These are phyloP conservation scores for Linum tenue DNA, from an alignment of 345 rosid species.

Conservation along the genomic window DNA sequence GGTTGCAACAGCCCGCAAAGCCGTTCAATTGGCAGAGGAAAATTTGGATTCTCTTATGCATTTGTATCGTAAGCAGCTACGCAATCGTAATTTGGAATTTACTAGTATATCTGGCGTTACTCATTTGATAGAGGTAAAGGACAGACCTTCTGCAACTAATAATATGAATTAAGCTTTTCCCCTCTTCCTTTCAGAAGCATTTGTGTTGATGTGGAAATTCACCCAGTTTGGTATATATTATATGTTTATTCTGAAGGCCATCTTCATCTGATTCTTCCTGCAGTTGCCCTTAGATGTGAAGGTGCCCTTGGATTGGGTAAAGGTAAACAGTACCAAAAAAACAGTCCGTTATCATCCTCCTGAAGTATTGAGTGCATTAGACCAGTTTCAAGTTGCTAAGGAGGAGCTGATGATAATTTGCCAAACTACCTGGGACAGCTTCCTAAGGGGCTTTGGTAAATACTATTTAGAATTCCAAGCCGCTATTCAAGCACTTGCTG, in stretches of 20 bases:
- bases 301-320: slow-evolving; percentile 73
- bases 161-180: background rate
- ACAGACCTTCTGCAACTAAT: background rate
- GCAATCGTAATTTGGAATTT: slow-evolving; percentile 42
- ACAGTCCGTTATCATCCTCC: slow-evolving; percentile 87
- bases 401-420: slow-evolving; percentile 62
- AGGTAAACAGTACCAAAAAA: slow-evolving; percentile 80
- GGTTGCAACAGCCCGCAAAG: slow-evolving; percentile 62
- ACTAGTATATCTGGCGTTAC: slow-evolving; percentile 52
- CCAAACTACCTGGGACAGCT: slow-evolving; percentile 75
- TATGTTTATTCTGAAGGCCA: slow-evolving; percentile 1
- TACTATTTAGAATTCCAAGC: slow-evolving; percentile 67
- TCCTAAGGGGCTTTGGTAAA: slow-evolving; percentile 51
- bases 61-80: slow-evolving; percentile 40
- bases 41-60: slow-evolving; percentile 43
- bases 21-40: slow-evolving; percentile 53
- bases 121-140: slow-evolving; percentile 57
- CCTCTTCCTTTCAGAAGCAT: background rate
- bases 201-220: too few relatives aligned
- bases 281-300: slow-evolving; percentile 67
- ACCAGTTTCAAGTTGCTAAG: slow-evolving; percentile 61
- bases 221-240: background rate
- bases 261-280: slow-evolving; percentile 18
- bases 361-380: slow-evolving; percentile 64
- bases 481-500: slow-evolving; percentile 73